These are phyloP conservation scores for Boletus reticulatus DNA, from an alignment of 768 basidiomycete genomes.

Conservation along the genomic window DNA sequence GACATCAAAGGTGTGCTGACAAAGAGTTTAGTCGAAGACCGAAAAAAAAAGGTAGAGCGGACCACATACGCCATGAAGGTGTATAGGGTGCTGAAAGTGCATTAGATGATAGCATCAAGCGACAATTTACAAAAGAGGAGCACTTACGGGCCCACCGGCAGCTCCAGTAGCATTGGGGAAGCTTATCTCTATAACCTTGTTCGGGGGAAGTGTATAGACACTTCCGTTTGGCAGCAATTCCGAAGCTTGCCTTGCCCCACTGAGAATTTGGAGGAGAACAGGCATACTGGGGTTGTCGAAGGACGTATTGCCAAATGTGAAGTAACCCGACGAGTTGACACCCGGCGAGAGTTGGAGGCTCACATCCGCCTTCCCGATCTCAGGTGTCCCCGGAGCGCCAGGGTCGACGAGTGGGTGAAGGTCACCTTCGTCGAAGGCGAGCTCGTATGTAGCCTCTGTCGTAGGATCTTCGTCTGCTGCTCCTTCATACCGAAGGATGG, in stretches of 20 bases:
- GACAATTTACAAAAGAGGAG: not conserved
- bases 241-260: conserved; percentile 42
- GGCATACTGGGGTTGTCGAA: conserved; percentile 40
- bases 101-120: not conserved
- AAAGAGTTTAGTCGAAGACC: not conserved
- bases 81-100: conserved; percentile 33
- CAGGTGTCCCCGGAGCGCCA: not conserved
- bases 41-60: not conserved
- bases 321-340: not conserved
- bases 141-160: conserved; percentile 30
- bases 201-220: conserved; percentile 43
- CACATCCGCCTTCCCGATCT: conserved; percentile 2
- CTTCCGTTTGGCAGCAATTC: conserved; percentile 48
- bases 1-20: conserved; percentile 35
- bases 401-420: conserved; percentile 1
- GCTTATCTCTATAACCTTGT: conserved; percentile 46
- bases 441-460: not conserved
- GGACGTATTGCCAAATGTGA: not conserved
- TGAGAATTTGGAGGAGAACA: conserved; percentile 29
- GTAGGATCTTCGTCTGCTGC: not conserved
- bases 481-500: conserved; percentile 2
- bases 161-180: conserved; percentile 34
- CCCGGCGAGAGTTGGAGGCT: not conserved
- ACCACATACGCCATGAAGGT: conserved; percentile 37
- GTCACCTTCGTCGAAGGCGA: not conserved